Base-by-base conservation (phyloP, 2,329 filamentous ascomycete species). In the Phialophora tarda region DNA sequence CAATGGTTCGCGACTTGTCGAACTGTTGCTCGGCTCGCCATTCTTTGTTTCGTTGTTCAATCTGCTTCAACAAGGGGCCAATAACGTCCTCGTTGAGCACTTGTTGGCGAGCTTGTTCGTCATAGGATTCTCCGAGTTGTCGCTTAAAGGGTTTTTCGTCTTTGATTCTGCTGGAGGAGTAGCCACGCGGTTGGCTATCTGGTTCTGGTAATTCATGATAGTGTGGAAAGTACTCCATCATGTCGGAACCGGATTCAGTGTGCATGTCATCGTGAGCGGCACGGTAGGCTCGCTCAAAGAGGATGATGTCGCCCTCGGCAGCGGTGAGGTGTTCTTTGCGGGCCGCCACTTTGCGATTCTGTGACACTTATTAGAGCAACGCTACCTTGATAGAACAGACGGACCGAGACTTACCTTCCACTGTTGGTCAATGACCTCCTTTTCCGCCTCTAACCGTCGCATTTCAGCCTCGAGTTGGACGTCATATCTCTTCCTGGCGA, bases 201-300 rank as follows among this genome's bases (percentile, higher is more conserved):
- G 71, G 59, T 61, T 72, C 70, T 5, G 69, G 71, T 14, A 71
- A 32, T 61, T 72, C 68, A 53, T 72, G 71, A 48, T 71, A 72
- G 28, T 67, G 67, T 11, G 70, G 70, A 54, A 70, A 71, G 47
- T 68, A 67, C 54, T 77, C 64, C 48, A 61, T 55, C 68, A 77
- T 47, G 75, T 79, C 38, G 60, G 68, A 68, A 50, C 71, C 69
- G 73, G 77, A 77, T 71, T 77, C 77, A 28, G 79, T 81, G 60
- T 79, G 77, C 56, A 79, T 78, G 55, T 80, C 79, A 65, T 81
- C 79, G 62, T 77, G 76, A 17, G 75, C 78, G 48, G 75, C 76
- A 34, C 75, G 76, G 55, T 75, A 73, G n/a, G 77, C 76, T 62
- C 78, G 76, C 26, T 79, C 74, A 55, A 78, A 77, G 6, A 75